Percentiles rank a stretch among this genome's conserved stretches.
phyloP scores from a whole-genome alignment of 106 monocot genomes.

The Acorus calamus region DNA sequence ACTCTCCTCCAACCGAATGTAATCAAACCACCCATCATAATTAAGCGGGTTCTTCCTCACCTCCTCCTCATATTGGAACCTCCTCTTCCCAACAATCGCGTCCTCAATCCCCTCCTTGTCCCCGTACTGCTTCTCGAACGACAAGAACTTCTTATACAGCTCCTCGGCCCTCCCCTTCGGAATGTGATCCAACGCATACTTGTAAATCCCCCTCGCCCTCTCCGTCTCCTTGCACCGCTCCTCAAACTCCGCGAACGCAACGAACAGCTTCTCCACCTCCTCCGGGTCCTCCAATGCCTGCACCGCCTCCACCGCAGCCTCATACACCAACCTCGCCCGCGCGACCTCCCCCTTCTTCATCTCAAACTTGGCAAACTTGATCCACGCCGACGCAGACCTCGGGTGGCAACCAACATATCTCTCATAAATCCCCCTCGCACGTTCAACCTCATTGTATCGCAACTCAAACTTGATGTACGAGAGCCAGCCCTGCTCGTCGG shows the following conservation, averaged over 20 bases:
- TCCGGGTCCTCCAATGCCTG: conserved; percentile 42
- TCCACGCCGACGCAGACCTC: conserved; percentile 45
- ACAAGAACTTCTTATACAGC: conserved; percentile 60
- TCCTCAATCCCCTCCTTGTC: conserved; percentile 86
- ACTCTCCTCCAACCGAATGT: conserved; percentile 80
- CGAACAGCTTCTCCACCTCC: conserved; percentile 73
- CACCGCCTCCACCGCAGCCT: conserved; percentile 61
- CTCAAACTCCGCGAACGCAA: conserved; percentile 92
- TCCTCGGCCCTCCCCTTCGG: conserved; percentile 85
- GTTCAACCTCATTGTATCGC: conserved; percentile 57
- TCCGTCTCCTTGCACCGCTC: conserved; percentile 82
- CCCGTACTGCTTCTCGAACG: conserved; percentile 92
- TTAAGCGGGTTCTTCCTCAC: conserved; percentile 76
- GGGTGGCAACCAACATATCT: conserved; percentile 61
- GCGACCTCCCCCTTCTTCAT: conserved; percentile 79
- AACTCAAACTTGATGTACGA: conserved; percentile 92
- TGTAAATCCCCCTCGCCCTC: conserved; percentile 72
- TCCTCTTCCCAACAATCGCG: conserved; percentile 82
- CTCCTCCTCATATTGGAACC: conserved; percentile 94
- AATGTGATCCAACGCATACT: conserved; percentile 72
- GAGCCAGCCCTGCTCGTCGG: conserved; percentile 81
- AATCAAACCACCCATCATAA: conserved; percentile 92
- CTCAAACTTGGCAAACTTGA: conserved; percentile 80
- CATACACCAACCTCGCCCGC: conserved; percentile 52
- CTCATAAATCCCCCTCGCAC: conserved; percentile 66